Conservation (phyloP, 306 rosid genomes). For the Gastrolobium bilobum region DNA sequence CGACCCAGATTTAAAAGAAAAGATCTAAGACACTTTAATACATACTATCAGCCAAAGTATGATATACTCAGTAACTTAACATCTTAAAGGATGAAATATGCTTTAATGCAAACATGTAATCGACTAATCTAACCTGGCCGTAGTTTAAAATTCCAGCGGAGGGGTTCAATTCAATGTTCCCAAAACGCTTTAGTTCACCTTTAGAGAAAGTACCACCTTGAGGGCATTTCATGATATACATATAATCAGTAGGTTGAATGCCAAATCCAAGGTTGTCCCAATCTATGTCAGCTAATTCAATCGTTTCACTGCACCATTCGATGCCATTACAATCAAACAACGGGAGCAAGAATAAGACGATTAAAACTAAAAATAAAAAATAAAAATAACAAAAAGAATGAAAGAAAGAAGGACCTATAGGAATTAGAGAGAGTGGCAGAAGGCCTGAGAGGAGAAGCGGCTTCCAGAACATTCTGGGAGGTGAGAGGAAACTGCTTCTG, state of each 20-base stretch:
- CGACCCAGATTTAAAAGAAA: neutral
- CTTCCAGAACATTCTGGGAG: conserved; percentile 42
- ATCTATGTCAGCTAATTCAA: conserved; percentile 73
- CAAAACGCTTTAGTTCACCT: conserved; percentile 89
- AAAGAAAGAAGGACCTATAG: conserved; percentile 53
- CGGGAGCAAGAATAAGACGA: neutral
- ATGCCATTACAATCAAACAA: conserved; percentile 10
- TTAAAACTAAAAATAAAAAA: neutral
- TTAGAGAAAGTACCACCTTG: conserved; percentile 70
- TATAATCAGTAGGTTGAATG: conserved; percentile 81
- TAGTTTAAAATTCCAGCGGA: conserved; percentile 92
- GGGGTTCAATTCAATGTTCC: conserved; percentile 90
- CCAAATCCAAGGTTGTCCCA: conserved; percentile 97
- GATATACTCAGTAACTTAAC: too few relatives aligned
- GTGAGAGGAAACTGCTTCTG: conserved; percentile 63
- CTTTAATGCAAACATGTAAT: conserved; percentile 23
- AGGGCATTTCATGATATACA: conserved; percentile 83
- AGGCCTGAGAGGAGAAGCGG: conserved; percentile 53
- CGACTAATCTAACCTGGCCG: conserved; percentile 75
- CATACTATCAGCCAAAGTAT: neutral
- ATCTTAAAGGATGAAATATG: conserved; percentile 7
- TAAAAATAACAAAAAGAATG: neutral
- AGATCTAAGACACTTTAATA: neutral
- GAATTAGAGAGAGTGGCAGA: conserved; percentile 58
- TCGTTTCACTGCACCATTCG: conserved; percentile 52